phyloP scores from a whole-genome alignment of 495 filamentous ascomycete genomes.

The Margaritispora aquatica region DNA sequence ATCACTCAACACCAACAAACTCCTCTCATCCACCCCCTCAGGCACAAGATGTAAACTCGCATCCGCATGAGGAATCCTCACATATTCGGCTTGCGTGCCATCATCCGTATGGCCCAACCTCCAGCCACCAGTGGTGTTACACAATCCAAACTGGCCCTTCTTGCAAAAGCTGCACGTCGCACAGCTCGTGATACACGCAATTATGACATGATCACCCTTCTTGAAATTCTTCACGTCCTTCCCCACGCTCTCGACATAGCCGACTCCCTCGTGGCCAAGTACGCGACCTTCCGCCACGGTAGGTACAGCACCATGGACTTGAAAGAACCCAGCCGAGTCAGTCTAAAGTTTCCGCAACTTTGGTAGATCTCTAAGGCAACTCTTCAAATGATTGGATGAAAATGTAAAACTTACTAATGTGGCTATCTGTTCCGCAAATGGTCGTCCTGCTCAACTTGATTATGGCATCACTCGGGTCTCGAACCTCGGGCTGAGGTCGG shows the following conservation, averaged over 20 bases:
- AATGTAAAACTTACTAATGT: neutral
- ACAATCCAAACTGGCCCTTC: constrained; percentile 31
- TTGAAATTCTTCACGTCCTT: constrained; percentile 23
- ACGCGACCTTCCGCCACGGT: constrained; percentile 25
- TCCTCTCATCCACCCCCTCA: constrained; percentile 29
- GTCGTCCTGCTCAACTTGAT: constrained; percentile 31
- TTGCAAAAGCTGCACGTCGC: constrained; percentile 36
- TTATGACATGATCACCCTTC: constrained; percentile 36
- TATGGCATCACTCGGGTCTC: constrained; percentile 25
- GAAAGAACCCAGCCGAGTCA: no score
- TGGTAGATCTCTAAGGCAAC: no score
- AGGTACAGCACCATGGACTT: constrained; percentile 30
- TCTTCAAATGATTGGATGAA: neutral
- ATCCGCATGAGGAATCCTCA: constrained; percentile 42
- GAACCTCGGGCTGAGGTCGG: constrained; percentile 20
- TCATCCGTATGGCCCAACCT: constrained; percentile 37
- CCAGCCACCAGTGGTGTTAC: constrained; percentile 35
- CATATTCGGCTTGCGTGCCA: constrained; percentile 47
- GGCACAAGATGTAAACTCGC: constrained; percentile 35
- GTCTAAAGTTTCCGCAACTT: no score
- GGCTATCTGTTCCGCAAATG: constrained; percentile 30
- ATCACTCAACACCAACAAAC: constrained; percentile 38
- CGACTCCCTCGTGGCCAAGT: constrained; percentile 39
- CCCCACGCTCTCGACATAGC: constrained; percentile 32
- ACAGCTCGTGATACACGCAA: constrained; percentile 36